Percentiles rank a stretch among this genome's conserved stretches.
Evolutionary conservation across 177 flowering plant genomes (phyloP).

Genomic region (Vitis hybrid): DNA sequence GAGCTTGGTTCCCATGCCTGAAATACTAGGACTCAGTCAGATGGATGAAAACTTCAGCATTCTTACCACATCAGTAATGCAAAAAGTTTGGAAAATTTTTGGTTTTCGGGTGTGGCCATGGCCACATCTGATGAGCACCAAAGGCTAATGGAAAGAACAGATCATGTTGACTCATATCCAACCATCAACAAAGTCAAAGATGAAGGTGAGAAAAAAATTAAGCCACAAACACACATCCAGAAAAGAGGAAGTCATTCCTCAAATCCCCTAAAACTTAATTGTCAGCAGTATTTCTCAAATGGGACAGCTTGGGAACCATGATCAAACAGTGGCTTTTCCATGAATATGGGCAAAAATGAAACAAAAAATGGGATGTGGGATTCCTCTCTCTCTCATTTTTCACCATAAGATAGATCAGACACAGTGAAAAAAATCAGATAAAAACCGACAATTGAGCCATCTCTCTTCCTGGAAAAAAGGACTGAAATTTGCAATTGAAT

Average conservation of each 20-base stretch:
- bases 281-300: conserved; percentile 6
- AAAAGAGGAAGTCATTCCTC: no score
- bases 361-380: conserved; percentile 10
- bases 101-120: neutral
- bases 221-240: no score
- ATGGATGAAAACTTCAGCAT: no score
- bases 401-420: conserved; percentile 11
- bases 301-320: neutral
- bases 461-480: neutral
- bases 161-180: conserved; percentile 2
- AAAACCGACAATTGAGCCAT: neutral
- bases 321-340: neutral
- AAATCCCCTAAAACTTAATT: neutral
- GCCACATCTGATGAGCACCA: conserved; percentile 4
- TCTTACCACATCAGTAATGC: neutral
- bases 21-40: conserved; percentile 4
- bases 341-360: neutral
- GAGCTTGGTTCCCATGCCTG: conserved; percentile 70
- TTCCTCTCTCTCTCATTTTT: neutral
- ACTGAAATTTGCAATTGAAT: neutral
- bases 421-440: neutral
- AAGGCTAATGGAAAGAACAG: conserved; percentile 10
- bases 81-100: neutral
- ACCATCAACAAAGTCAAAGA: neutral
- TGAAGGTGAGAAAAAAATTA: no score